Percentiles rank a stretch among this genome's conserved stretches.
These are phyloP conservation scores for Fusarium sp. DNA, from an alignment of 2,329 filamentous ascomycete genomes.

Conservation along the genomic window DNA sequence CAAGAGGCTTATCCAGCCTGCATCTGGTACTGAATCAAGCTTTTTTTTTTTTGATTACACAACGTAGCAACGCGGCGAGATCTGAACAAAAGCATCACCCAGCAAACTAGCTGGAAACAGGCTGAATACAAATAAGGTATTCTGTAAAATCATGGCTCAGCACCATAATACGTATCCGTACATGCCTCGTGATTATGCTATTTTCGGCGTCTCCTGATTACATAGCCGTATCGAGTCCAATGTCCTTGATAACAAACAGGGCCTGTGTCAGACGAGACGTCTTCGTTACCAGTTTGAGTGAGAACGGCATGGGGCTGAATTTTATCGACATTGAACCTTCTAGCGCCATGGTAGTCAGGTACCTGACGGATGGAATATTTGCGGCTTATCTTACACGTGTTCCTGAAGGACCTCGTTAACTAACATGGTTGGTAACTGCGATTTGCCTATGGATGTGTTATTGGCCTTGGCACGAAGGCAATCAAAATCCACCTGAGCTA, in stretches of 20 bases:
- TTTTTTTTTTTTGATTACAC: too few species aligned
- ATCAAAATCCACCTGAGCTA: slow-evolving; percentile 1
- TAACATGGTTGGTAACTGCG: not conserved
- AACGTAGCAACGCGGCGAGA: not conserved
- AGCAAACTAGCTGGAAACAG: not conserved
- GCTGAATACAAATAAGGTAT: not conserved
- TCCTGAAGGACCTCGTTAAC: slow-evolving; percentile 2
- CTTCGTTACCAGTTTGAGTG: not conserved
- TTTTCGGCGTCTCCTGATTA: slow-evolving; percentile 15
- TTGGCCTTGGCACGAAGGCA: slow-evolving; percentile 8
- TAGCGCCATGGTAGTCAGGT: slow-evolving; percentile 33
- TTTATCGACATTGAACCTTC: slow-evolving; percentile 10
- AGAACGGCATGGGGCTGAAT: slow-evolving; percentile 8
- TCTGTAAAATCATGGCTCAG: not conserved
- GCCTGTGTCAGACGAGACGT: not conserved
- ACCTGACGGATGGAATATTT: slow-evolving; percentile 16
- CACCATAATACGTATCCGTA: not conserved
- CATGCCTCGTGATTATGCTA: not conserved
- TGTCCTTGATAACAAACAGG: slow-evolving; percentile 12
- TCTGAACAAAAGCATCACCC: not conserved
- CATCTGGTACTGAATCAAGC: too few species aligned
- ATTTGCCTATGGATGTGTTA: not conserved
- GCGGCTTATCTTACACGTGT: slow-evolving; percentile 8
- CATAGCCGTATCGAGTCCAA: slow-evolving; percentile 10
- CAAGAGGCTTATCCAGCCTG: not conserved